phyloP scores from a whole-genome alignment of 75 land plant species.

The Ceratopteris richardii region DNA sequence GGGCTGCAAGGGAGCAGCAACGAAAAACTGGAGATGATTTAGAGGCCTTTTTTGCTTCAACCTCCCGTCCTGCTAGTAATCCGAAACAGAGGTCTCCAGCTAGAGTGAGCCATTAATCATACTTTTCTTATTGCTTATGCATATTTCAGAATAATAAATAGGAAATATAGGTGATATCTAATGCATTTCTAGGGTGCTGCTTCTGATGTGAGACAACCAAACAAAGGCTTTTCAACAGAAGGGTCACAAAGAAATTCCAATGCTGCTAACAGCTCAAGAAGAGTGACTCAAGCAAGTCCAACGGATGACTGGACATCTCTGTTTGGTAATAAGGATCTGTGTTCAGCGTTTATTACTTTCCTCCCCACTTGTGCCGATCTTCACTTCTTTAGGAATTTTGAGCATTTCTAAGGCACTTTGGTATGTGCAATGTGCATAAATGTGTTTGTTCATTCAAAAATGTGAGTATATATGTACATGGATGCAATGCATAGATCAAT shows the following conservation, averaged over 20 bases:
- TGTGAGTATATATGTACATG: too few species aligned
- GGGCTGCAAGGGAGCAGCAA: constrained; percentile 31
- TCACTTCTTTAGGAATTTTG: too few species aligned
- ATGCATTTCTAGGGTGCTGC: background rate
- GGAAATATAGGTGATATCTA: too few species aligned
- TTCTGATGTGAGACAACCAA: constrained; percentile 43
- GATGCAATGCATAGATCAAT: too few species aligned
- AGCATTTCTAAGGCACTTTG: too few species aligned
- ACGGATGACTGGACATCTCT: constrained; percentile 61
- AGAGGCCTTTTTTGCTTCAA: constrained; percentile 14
- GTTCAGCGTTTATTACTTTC: background rate
- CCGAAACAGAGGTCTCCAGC: constrained; percentile 30
- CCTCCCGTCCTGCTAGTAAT: constrained; percentile 26
- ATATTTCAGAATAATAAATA: too few species aligned
- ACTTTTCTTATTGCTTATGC: background rate
- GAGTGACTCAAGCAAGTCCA: constrained; percentile 53
- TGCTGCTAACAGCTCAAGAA: constrained; percentile 30
- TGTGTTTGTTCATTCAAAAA: too few species aligned
- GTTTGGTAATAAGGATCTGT: constrained; percentile 45
- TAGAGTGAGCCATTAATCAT: constrained; percentile 9
- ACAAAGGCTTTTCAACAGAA: constrained; percentile 29
- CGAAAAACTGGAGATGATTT: constrained; percentile 15
- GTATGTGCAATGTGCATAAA: too few species aligned
- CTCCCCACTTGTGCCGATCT: too few species aligned
- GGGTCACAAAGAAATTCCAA: constrained; percentile 27